A percentile compares a stretch with the other conserved stretches of the same genome.
These are phyloP conservation scores for Suhomyces canberraensis DNA, from an alignment of 805 yeast genomes.

Conservation along the genomic window DNA sequence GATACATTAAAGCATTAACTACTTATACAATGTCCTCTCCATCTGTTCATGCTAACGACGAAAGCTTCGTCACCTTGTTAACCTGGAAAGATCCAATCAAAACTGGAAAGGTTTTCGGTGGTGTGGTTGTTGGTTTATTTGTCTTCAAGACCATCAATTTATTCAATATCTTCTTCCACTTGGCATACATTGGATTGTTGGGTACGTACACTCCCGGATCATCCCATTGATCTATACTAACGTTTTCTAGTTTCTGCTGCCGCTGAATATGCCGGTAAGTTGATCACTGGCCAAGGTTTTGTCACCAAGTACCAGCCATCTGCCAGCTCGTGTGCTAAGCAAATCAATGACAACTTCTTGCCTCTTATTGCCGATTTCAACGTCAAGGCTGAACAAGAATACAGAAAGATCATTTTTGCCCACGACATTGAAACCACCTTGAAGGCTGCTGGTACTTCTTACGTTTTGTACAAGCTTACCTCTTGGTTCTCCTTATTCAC, in stretches of 20 bases:
- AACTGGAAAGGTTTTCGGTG: conserved; percentile 75
- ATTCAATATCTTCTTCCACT: conserved; percentile 56
- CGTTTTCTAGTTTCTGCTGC: conserved; percentile 57
- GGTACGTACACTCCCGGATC: conserved; percentile 20
- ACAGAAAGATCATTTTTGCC: conserved; percentile 60
- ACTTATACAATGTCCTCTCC: background rate
- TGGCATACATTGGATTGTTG: conserved; percentile 55
- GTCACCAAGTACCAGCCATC: conserved; percentile 73
- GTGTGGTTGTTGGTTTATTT: conserved; percentile 52
- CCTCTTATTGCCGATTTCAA: conserved; percentile 43
- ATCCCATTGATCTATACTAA: conserved; percentile 15
- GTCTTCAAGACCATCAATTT: conserved; percentile 63
- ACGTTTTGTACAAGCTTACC: conserved; percentile 66
- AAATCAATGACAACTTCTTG: conserved; percentile 34
- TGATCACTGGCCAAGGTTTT: conserved; percentile 74
- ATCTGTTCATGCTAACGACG: background rate
- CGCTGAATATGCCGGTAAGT: conserved; percentile 73
- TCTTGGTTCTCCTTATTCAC: conserved; percentile 73
- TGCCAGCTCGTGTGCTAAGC: conserved; percentile 33
- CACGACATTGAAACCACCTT: conserved; percentile 70
- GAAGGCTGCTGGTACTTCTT: conserved; percentile 67
- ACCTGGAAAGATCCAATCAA: conserved; percentile 75
- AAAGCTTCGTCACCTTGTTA: conserved; percentile 37
- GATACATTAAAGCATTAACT: background rate
- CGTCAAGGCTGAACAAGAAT: conserved; percentile 51